These are phyloP conservation scores for Cutaneotrichosporon spelunceum DNA, from an alignment of 1,284 basidiomycete genomes.

Conservation along the genomic window DNA sequence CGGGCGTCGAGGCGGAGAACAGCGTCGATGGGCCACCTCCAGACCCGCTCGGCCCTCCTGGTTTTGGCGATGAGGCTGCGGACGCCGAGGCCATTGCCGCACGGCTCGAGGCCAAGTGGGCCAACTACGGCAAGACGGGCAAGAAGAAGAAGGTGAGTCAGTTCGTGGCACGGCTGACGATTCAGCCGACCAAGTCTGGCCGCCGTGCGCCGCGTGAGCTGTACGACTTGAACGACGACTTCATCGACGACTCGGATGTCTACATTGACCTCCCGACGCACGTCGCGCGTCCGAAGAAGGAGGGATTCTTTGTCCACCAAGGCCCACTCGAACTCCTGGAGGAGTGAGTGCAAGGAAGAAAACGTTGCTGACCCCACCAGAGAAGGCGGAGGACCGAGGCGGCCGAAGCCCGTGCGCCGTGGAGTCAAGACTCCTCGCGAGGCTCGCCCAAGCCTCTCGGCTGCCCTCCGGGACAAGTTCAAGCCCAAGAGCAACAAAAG, in stretches of 20 bases:
- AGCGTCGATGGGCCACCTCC: not conserved
- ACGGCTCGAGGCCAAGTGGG: constrained; percentile 40
- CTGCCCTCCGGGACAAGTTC: constrained; percentile 10
- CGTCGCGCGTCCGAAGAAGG: constrained; percentile 88
- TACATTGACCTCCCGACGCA: constrained; percentile 83
- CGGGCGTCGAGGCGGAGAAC: not conserved
- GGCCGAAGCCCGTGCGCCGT: constrained; percentile 16
- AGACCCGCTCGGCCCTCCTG: not conserved
- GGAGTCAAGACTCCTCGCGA: constrained; percentile 18
- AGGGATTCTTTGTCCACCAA: constrained; percentile 87
- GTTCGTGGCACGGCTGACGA: constrained; percentile 1
- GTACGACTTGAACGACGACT: constrained; percentile 88
- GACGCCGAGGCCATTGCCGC: constrained; percentile 37
- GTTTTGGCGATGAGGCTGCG: not conserved
- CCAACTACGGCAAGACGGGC: constrained; percentile 26
- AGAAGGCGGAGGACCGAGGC: not conserved
- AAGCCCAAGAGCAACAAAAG: constrained; percentile 5
- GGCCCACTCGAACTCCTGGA: constrained; percentile 73
- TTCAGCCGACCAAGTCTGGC: constrained; percentile 4
- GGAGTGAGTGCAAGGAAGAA: constrained; percentile 28
- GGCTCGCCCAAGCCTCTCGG: constrained; percentile 18
- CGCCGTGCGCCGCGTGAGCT: constrained; percentile 57
- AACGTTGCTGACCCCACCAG: not conserved
- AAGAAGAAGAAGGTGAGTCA: constrained; percentile 22
- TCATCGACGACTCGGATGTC: constrained; percentile 96